Conservation (phyloP, 768 basidiomycete genomes). For the Boletus coccyginus region DNA sequence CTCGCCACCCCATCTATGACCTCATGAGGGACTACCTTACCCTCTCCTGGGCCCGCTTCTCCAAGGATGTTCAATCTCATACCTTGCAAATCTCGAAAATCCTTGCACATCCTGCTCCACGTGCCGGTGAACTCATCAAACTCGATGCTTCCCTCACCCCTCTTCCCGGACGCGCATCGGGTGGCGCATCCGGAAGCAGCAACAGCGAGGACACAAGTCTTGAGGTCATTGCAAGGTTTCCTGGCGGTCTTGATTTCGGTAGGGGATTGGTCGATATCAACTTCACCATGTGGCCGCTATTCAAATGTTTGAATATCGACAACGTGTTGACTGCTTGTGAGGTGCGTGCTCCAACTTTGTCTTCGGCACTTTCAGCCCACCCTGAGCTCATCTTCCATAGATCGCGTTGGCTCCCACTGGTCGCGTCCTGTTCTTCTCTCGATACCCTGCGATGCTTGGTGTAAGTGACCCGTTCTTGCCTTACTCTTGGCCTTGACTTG, state of each 20-base stretch:
- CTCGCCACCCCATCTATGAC: slow-evolving; percentile 91
- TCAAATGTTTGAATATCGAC: slow-evolving; percentile 89
- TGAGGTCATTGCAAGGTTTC: slow-evolving; percentile 87
- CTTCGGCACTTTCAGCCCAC: not conserved
- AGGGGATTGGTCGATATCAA: slow-evolving; percentile 90
- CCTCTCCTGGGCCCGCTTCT: slow-evolving; percentile 92
- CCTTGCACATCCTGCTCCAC: slow-evolving; percentile 81
- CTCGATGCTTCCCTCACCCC: slow-evolving; percentile 76
- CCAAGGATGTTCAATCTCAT: slow-evolving; percentile 91
- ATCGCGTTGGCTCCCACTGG: slow-evolving; percentile 87
- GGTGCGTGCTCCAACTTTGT: slow-evolving; percentile 36
- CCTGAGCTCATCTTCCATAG: slow-evolving; percentile 33
- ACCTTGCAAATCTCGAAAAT: slow-evolving; percentile 89
- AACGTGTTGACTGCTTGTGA: slow-evolving; percentile 93
- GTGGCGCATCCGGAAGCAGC: slow-evolving; percentile 34
- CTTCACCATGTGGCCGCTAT: slow-evolving; percentile 96
- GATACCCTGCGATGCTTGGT: slow-evolving; percentile 90
- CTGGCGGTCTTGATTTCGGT: slow-evolving; percentile 92
- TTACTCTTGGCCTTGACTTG: not conserved
- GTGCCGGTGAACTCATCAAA: slow-evolving; percentile 82
- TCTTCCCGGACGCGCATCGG: slow-evolving; percentile 39
- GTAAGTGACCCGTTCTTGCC: slow-evolving; percentile 35
- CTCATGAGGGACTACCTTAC: slow-evolving; percentile 94
- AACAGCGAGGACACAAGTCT: slow-evolving; percentile 45
- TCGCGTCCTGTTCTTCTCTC: slow-evolving; percentile 81